phyloP scores from a whole-genome alignment of 2,329 filamentous ascomycete genomes.

The Trichoderma sp. region DNA sequence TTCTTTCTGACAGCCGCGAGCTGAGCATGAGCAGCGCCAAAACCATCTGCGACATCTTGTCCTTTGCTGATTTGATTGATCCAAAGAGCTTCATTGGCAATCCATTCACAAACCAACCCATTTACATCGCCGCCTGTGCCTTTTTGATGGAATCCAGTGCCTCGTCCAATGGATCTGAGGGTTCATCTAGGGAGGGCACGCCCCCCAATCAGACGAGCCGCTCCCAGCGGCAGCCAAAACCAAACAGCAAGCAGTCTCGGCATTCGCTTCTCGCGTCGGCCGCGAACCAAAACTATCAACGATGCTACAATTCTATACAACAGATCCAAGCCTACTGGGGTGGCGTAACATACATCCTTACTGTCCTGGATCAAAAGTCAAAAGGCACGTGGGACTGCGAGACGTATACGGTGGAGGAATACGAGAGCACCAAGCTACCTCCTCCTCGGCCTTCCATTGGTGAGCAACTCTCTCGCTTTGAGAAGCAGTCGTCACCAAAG shows the following conservation, averaged over 20 bases:
- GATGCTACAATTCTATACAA: constrained; percentile 79
- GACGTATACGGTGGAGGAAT: constrained; percentile 68
- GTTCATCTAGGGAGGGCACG: constrained; percentile 54
- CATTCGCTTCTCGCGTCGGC: constrained; percentile 77
- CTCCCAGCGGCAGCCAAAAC: constrained; percentile 19
- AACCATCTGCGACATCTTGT: constrained; percentile 84
- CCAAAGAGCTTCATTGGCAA: constrained; percentile 84
- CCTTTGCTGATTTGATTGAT: constrained; percentile 82
- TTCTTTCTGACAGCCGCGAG: constrained; percentile 78
- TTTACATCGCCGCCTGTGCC: constrained; percentile 86
- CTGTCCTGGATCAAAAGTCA: constrained; percentile 80
- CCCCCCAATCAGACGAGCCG: constrained; percentile 36
- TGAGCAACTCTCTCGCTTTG: constrained; percentile 44
- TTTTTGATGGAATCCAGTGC: constrained; percentile 77
- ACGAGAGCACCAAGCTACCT: constrained; percentile 64
- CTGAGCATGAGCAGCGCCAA: constrained; percentile 85
- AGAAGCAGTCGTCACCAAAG: constrained; percentile 50
- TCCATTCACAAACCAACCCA: constrained; percentile 85
- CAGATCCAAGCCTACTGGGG: constrained; percentile 84
- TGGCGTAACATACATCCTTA: constrained; percentile 82
- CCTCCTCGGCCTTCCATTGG: constrained; percentile 37
- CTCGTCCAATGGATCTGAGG: constrained; percentile 64
- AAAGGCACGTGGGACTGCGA: constrained; percentile 81
- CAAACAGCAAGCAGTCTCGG: constrained; percentile 48
- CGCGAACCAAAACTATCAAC: constrained; percentile 82